Base-by-base conservation (phyloP, 345 rosid genomes). In the Pistacia integerrima region DNA sequence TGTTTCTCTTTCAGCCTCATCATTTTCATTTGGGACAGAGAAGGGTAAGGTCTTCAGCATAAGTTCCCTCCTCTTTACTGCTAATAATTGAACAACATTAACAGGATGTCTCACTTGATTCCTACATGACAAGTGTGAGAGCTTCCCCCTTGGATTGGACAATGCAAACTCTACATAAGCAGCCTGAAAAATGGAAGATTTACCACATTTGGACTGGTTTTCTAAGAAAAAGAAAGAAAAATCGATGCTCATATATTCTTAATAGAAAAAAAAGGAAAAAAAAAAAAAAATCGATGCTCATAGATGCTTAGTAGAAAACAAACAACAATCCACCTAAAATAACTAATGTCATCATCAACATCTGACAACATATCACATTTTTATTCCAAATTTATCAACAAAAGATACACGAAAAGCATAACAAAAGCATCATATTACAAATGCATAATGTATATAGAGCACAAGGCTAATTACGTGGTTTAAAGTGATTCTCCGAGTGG, bases 161-260 rank as follows among this genome's bases (percentile, higher is more conserved):
- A 78, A 78, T 35, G 79, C 76, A 48, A 64, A 46, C 8, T 78
- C 79, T 25, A 74, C 28, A 80, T 80, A 56, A 75, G 78, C 85
- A 67, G 69, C 83, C 91, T 87, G 85, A 72, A 52, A 77, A 68
- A 4, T 8, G 18, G 33, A 5, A 41, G 3, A 55, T 28, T 48
- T 18, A 58, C 16, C 30, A 11, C 17, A 41, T 1, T 11, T 49
- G 14, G 6, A 52, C 17, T 35, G 8, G 12, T 62, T 63, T 28
- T 17, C 2, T 28, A 13, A 63, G 11, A 33, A 33, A 13, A 62
- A 49, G 44, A 17, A 46, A 16, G 11, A 6, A 72, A 13, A 66
- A 20, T 56, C 9, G 1, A n/a, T 2, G 12, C 22, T 20, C 30
- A 22, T 3, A 48, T 0, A 38, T 30, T 30, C 33, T 30, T 30